phyloP scores from a whole-genome alignment of 495 filamentous ascomycete genomes.

The Penicillium mononematosum region DNA sequence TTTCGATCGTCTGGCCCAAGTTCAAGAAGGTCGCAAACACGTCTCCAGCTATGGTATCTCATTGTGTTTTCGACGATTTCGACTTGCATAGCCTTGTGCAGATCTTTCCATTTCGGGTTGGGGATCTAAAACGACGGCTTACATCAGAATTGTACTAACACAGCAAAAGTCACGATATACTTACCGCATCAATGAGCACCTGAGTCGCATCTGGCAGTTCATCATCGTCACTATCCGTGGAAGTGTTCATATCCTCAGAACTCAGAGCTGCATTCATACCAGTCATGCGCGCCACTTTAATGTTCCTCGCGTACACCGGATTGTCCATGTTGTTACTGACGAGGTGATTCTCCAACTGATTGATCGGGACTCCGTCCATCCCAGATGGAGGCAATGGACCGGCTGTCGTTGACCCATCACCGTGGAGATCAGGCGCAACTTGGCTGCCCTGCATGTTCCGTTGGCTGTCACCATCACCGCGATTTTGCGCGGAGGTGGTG shows the following conservation, averaged over 20 bases:
- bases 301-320: conserved; percentile 36
- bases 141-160: not conserved
- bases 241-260: conserved; percentile 14
- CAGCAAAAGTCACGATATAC: not conserved
- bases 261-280: conserved; percentile 1
- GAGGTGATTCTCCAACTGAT: conserved; percentile 27
- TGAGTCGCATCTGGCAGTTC: conserved; percentile 8
- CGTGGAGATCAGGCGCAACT: too few species aligned
- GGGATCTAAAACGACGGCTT: conserved; percentile 2
- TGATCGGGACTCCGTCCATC: conserved; percentile 16
- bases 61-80: conserved; percentile 40
- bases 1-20: conserved; percentile 24
- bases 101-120: conserved; percentile 36
- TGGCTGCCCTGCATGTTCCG: not conserved
- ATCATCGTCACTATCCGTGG: conserved; percentile 28
- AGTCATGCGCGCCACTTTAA: conserved; percentile 27
- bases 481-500: not conserved
- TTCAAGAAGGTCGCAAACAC: conserved; percentile 24
- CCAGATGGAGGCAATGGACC: too few species aligned
- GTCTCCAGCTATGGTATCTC: conserved; percentile 19
- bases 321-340: conserved; percentile 41
- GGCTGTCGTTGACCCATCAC: not conserved
- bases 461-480: not conserved
- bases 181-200: conserved; percentile 17
- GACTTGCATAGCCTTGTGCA: conserved; percentile 32